phyloP scores from a whole-genome alignment of 2,329 filamentous ascomycete genomes.

The Fusarium aywerte region DNA sequence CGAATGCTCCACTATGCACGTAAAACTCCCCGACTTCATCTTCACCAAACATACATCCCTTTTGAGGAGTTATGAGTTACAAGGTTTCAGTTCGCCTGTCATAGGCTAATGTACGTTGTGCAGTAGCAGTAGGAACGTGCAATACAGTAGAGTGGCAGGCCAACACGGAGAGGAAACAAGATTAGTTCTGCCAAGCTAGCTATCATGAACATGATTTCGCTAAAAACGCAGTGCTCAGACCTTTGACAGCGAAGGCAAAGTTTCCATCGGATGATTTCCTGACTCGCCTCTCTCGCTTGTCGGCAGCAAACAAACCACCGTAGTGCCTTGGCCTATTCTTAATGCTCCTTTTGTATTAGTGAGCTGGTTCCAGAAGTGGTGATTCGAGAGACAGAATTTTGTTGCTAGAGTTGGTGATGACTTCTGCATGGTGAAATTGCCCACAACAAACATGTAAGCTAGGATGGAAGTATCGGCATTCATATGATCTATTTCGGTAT shows the following conservation, averaged over 20 bases:
- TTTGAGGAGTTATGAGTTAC: constrained; percentile 3
- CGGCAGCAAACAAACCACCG: not conserved
- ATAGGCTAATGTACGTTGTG: not conserved
- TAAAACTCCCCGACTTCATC: constrained; percentile 18
- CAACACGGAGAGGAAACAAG: not conserved
- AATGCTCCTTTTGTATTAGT: not conserved
- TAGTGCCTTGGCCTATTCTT: not conserved
- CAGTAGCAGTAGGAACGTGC: not conserved
- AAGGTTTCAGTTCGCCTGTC: not conserved
- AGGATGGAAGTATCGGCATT: not conserved
- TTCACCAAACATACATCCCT: constrained; percentile 7
- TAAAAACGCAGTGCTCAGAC: not conserved
- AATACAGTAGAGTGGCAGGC: not conserved
- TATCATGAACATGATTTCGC: not conserved
- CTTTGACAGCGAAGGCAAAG: not conserved
- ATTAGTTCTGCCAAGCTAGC: not conserved
- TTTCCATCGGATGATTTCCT: not conserved
- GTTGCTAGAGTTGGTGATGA: not conserved
- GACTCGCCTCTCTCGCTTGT: not conserved
- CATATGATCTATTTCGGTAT: not conserved
- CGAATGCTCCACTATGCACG: not conserved
- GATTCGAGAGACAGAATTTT: not conserved
- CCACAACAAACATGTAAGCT: not conserved
- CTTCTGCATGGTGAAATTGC: not conserved
- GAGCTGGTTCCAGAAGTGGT: not conserved